These are phyloP conservation scores for Didymella pomorum DNA, from an alignment of 2,329 filamentous ascomycete genomes.

Conservation along the genomic window DNA sequence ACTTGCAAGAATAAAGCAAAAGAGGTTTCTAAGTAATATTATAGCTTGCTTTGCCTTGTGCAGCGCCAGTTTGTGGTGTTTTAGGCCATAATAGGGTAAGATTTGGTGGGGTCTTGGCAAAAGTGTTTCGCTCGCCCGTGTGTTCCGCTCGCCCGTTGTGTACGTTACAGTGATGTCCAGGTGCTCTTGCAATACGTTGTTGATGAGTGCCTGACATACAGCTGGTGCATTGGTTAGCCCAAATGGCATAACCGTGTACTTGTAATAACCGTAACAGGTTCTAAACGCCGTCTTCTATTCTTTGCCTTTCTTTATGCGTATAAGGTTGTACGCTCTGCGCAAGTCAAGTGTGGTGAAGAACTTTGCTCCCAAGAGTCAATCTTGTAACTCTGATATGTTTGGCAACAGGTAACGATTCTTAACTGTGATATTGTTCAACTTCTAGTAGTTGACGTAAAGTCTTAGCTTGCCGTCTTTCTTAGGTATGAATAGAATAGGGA, in stretches of 20 bases:
- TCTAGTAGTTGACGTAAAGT: background rate
- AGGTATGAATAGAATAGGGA: background rate
- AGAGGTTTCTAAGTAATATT: too few species aligned
- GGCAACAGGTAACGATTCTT: background rate
- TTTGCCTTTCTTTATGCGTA: background rate
- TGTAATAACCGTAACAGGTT: background rate
- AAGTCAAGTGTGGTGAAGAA: background rate
- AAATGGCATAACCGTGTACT: conserved; percentile 1
- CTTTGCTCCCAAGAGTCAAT: background rate
- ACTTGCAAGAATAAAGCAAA: too few species aligned
- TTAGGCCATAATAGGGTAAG: too few species aligned
- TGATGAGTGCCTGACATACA: background rate
- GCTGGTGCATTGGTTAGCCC: background rate
- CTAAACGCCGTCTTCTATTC: conserved; percentile 1
- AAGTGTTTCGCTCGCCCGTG: too few species aligned
- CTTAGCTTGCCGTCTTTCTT: background rate
- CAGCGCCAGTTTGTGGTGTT: too few species aligned
- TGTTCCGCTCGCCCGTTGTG: too few species aligned
- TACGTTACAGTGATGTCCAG: background rate
- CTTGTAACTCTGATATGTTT: background rate
- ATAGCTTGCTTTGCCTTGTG: too few species aligned
- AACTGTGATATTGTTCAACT: background rate
- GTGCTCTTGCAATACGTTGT: background rate
- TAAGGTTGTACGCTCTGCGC: background rate
- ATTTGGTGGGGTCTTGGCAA: too few species aligned